Evolutionary conservation across 2,329 filamentous ascomycete species (phyloP).

Genomic region (Diaporthe australafricana): DNA sequence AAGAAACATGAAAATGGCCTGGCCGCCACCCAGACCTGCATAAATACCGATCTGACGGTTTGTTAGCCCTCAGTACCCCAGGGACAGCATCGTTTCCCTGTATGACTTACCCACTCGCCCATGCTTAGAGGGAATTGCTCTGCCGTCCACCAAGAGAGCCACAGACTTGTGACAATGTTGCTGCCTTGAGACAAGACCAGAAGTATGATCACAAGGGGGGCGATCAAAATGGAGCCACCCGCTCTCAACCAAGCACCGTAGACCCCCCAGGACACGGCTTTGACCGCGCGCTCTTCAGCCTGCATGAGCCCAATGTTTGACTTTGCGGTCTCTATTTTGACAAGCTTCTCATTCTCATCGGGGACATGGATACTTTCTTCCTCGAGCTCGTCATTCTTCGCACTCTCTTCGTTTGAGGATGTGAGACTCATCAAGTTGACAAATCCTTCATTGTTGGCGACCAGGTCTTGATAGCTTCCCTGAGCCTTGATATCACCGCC

Average conservation of each 20-base stretch:
- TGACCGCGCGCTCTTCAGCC: constrained; percentile 74
- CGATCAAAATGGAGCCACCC: constrained; percentile 77
- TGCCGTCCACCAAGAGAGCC: constrained; percentile 95
- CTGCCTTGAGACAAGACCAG: constrained; percentile 81
- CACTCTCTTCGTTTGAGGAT: background rate
- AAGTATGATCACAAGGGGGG: constrained; percentile 70
- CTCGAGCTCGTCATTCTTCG: background rate
- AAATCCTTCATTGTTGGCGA: constrained; percentile 75
- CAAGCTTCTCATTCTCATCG: constrained; percentile 71
- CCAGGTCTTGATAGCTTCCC: constrained; percentile 73
- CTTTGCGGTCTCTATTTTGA: constrained; percentile 67
- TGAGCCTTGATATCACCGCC: constrained; percentile 71
- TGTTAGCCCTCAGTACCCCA: background rate
- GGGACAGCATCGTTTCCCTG: too few species aligned
- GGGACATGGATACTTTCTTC: constrained; percentile 58
- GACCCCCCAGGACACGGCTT: constrained; percentile 83
- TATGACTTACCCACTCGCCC: constrained; percentile 60
- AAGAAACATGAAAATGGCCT: constrained; percentile 80
- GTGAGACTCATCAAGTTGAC: constrained; percentile 87
- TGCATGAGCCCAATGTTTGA: constrained; percentile 74
- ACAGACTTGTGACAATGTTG: constrained; percentile 89
- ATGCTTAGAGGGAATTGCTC: constrained; percentile 75
- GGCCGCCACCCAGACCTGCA: constrained; percentile 76
- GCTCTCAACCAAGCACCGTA: constrained; percentile 82
- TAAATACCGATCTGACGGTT: constrained; percentile 72